Conservation (phyloP, 1,139 yeast species). For the Sugiyamaella novakii region DNA sequence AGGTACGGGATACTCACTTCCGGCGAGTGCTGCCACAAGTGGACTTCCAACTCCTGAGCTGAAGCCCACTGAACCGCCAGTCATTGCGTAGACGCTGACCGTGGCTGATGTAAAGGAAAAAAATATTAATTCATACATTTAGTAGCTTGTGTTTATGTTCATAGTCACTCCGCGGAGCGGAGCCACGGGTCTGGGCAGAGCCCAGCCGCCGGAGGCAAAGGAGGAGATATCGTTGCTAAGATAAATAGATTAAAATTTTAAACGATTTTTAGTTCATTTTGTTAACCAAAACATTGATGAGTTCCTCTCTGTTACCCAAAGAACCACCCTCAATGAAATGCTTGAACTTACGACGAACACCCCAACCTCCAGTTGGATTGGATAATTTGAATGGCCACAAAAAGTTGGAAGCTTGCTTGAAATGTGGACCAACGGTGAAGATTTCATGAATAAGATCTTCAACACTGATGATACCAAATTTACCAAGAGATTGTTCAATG, state of each 20-base stretch:
- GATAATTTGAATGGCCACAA: slow-evolving; percentile 99
- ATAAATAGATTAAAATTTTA: neutral
- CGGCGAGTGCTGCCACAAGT: slow-evolving; percentile 9
- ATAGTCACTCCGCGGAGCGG: neutral
- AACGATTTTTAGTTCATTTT: slow-evolving; percentile 55
- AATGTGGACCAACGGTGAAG: slow-evolving; percentile 98
- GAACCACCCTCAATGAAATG: slow-evolving; percentile 99
- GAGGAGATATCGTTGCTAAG: slow-evolving; percentile 51
- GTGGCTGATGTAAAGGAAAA: no score
- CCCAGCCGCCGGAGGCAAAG: slow-evolving; percentile 42
- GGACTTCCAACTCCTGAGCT: slow-evolving; percentile 16
- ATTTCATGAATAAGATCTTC: slow-evolving; percentile 99
- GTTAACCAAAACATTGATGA: slow-evolving; percentile 96
- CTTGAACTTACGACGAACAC: slow-evolving; percentile 98
- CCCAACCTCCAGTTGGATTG: slow-evolving; percentile 99
- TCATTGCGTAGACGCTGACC: neutral
- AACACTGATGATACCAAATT: slow-evolving; percentile 93
- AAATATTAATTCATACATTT: no score
- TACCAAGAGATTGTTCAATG: slow-evolving; percentile 91
- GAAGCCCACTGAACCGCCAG: slow-evolving; percentile 10
- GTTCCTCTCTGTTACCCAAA: slow-evolving; percentile 99
- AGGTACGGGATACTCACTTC: neutral
- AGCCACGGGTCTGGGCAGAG: neutral
- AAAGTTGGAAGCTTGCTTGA: slow-evolving; percentile 99
- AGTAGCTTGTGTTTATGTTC: no score